Base-by-base conservation (phyloP, 768 basidiomycete species). In the Boletus huronensis region DNA sequence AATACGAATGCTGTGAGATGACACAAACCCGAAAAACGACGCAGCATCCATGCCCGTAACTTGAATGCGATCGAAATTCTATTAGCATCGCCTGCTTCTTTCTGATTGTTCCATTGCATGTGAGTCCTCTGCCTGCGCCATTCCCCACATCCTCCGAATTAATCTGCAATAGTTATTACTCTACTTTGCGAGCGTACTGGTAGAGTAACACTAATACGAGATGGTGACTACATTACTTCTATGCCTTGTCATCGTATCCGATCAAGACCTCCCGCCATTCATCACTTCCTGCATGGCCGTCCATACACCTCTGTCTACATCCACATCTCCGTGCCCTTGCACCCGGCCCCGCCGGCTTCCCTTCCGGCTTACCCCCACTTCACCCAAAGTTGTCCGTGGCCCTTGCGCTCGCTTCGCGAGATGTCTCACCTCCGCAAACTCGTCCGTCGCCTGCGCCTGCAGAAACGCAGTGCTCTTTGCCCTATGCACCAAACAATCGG, bases 381-480 rank as follows among this genome's bases (percentile, higher is more conserved):
- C 46, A 23, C 10, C 44, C 6, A 44, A 38, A 19, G 29, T 19
- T 26, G 49, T 26, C 19, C 52, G 55, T 14, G 35, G 13, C 16
- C 49, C 41, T 11, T 21, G 50, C 8, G 62, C 77, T 50, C 75
- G 75, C 69, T 82, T 80, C 10, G 87, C 83, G 14, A 92, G 77
- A 36, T 80, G 76, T 67, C 81, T 84, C 54, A 94, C 79, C 68
- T 93, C 87, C 8, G 77, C 79, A 50, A 87, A 80, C 64, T 89
- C 85, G 11, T 75, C 72, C 9, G 85, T 86, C 3, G 88, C 85
- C 69, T 94, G 92, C 3, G 91, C 91, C 34, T 82, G 78, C 41
- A 93, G 74, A 73, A 87, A 94, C 3, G 79, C 79, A 3, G 84
- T 81, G 44, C 77, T 79, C 29, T 69, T 68, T 13, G 89, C 81